These are phyloP conservation scores for Cryptococcus floricola DNA, from an alignment of 1,284 basidiomycete species.

Conservation along the genomic window DNA sequence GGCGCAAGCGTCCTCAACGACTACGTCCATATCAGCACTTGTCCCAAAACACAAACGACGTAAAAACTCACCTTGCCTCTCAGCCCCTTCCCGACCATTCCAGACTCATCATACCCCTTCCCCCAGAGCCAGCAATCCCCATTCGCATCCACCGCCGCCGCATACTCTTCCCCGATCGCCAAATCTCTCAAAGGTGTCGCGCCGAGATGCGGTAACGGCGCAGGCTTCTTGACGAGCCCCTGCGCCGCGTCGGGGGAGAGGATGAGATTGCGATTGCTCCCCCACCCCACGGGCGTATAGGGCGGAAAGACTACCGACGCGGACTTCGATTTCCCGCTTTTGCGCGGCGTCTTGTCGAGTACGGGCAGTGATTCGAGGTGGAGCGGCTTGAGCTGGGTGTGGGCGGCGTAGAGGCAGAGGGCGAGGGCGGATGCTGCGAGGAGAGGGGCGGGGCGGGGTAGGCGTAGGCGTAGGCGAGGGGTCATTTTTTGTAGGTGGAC, in stretches of 20 bases:
- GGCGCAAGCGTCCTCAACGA: conserved; percentile 62
- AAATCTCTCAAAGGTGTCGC: conserved; percentile 67
- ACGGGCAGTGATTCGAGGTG: conserved; percentile 13
- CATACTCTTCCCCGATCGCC: conserved; percentile 67
- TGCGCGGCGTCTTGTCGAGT: too few relatives aligned
- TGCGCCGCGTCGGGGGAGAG: conserved; percentile 27
- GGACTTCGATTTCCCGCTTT: conserved; percentile 3
- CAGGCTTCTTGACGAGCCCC: conserved; percentile 31
- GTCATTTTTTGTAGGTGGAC: not conserved
- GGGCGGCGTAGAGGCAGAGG: conserved; percentile 22
- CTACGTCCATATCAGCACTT: conserved; percentile 47
- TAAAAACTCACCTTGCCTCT: conserved; percentile 62
- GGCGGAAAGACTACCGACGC: conserved; percentile 14
- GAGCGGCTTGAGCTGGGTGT: conserved; percentile 22
- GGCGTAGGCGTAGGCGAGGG: conserved; percentile 17
- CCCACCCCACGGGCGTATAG: conserved; percentile 42
- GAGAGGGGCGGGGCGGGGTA: conserved; percentile 27
- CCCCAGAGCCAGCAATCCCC: conserved; percentile 93
- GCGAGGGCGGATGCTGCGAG: conserved; percentile 28
- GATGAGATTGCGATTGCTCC: conserved; percentile 38
- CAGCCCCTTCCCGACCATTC: conserved; percentile 54
- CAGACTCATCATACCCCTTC: conserved; percentile 52
- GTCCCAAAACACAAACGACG: not conserved
- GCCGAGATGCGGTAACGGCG: conserved; percentile 34
- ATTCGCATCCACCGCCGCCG: conserved; percentile 74